Conservation (phyloP, 805 yeast species). For the Candida dajiaensis region DNA sequence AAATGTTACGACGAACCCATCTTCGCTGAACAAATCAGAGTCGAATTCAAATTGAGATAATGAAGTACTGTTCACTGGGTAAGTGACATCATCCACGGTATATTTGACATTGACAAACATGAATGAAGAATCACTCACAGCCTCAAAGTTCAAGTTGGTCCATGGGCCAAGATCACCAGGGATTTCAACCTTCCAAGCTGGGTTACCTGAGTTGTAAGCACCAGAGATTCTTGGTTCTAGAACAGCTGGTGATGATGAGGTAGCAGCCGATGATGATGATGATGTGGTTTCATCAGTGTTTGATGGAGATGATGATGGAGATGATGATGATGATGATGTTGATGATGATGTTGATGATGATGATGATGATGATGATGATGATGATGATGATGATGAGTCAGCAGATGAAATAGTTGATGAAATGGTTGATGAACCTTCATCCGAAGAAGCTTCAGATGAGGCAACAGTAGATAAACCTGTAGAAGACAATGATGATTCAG, state of each 20-base stretch:
- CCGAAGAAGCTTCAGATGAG: background rate
- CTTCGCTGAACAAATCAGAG: background rate
- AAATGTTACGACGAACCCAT: background rate
- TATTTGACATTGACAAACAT: background rate
- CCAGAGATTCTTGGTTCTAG: background rate
- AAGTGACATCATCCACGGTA: background rate
- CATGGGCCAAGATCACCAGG: conserved; percentile 4
- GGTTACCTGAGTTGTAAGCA: background rate
- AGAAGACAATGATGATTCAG: background rate
- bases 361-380: too few species aligned
- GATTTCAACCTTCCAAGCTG: conserved; percentile 1
- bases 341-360: too few species aligned
- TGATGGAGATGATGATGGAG: background rate
- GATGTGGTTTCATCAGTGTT: background rate
- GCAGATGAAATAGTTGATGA: too few species aligned
- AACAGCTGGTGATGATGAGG: background rate
- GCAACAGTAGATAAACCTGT: background rate
- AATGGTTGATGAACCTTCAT: too few species aligned
- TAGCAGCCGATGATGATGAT: background rate
- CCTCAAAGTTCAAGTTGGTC: too few species aligned
- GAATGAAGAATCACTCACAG: background rate
- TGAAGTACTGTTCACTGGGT: background rate
- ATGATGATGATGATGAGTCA: too few species aligned
- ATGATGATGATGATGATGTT: background rate
- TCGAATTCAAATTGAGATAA: too few species aligned